Evolutionary conservation across 371 early-diverging fungal genomes (phyloP), one percentile per base, ranked within the genome.

Genomic region (Mortierella sp.): DNA sequence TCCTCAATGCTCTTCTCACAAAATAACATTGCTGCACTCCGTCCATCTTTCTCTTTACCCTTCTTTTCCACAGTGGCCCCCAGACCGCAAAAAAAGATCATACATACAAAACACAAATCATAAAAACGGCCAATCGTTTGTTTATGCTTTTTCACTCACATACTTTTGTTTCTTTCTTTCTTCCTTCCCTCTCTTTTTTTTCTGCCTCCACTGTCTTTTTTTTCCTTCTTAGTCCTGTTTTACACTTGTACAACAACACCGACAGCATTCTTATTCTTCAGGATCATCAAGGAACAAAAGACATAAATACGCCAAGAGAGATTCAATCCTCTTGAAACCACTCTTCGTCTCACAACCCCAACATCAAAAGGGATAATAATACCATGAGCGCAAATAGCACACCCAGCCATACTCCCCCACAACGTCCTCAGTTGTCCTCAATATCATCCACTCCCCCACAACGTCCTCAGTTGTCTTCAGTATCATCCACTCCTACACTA

Each of bases 351-450:
- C 18, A 43, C 45, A 43, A 11, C 45, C 11, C 11, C 45, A 43
- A 18, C 45, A 43, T 14, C 11, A 43, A 39, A 5, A 51, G 55
- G 37, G 66, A 35, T 49, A 49, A n/a, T n/a, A 40, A 26, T 26
- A 68, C 52, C 58, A 77, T 77, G 77, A 77, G 72, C 47, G 58
- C 10, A 39, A 68, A 69, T 20, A 75, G 16, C 43, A 58, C 77
- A 18, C 76, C 76, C 62, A 70, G 30, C 57, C 28, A n/a, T 35
- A 75, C 76, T 22, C 72, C 77, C 26, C 77, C 77, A 30, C 65
- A 59, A 20, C 62, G 43, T 1, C 63, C 57, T 2, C 62, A 61
- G 51, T n/a, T 10, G 12, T 61, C 65, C 49, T 70, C 75, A 32
- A n/a, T 64, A 5, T 22, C 66, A 16, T 60, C 72, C 39, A 75